Percentiles rank a stretch among this genome's conserved stretches.
Conservation (phyloP, 352 stramenopile genomes). For the Sclerospora graminicola region DNA sequence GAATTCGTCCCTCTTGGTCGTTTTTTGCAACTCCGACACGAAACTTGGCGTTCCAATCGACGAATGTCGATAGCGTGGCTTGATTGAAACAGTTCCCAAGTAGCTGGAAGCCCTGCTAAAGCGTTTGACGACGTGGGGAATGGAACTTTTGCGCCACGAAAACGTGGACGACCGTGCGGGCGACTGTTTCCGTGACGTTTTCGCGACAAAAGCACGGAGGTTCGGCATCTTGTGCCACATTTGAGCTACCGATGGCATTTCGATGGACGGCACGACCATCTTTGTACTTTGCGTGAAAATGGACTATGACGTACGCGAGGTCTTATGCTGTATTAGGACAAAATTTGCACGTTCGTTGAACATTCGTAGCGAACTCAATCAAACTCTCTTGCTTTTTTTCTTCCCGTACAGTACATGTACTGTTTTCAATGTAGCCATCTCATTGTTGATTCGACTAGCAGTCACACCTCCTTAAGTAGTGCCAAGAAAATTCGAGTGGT, state of each 20-base stretch:
- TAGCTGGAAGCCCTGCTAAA: slow-evolving; percentile 18
- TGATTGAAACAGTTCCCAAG: slow-evolving; percentile 3
- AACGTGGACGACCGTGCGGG: slow-evolving; percentile 27
- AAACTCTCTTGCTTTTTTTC: too few relatives aligned
- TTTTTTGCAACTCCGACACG: slow-evolving; percentile 17
- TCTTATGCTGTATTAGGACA: too few relatives aligned
- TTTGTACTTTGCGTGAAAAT: slow-evolving; percentile 1
- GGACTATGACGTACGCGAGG: too few relatives aligned
- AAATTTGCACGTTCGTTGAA: too few relatives aligned
- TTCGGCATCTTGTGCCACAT: slow-evolving; percentile 35
- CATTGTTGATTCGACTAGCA: too few relatives aligned
- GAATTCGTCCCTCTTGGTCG: slow-evolving; percentile 29
- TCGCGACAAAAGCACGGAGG: slow-evolving; percentile 21
- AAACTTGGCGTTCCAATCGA: slow-evolving; percentile 11
- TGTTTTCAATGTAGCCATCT: too few relatives aligned
- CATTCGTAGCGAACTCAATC: too few relatives aligned
- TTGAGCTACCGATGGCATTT: slow-evolving; percentile 23
- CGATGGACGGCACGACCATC: slow-evolving; percentile 14
- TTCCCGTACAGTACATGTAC: too few relatives aligned
- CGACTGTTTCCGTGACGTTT: slow-evolving; percentile 5
- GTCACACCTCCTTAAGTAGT: too few relatives aligned
- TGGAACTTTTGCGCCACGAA: slow-evolving; percentile 10
- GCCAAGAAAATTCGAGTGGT: too few relatives aligned
- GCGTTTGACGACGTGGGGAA: too few relatives aligned
- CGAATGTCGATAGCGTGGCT: background rate